Evolutionary conservation across 768 basidiomycete genomes (phyloP), one percentile per base, ranked within the genome.

Genomic region (Suillus fuscotomentosus): DNA sequence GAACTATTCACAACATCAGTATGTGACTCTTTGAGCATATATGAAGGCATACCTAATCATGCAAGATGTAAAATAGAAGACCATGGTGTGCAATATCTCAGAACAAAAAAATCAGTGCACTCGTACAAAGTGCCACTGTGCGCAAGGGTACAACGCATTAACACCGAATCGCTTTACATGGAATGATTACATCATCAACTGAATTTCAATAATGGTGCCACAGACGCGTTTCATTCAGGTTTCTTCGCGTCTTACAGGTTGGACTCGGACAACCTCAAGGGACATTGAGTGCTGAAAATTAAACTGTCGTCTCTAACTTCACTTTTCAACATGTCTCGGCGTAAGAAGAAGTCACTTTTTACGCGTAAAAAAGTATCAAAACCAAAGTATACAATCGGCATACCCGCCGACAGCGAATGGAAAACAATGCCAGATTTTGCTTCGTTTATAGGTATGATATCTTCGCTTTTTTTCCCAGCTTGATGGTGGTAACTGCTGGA

Each of bases 41-140:
- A 4, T 5, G 9, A 41, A 62, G 27, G 50, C 67, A 55, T 67
- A 81, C 82, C 82, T 81, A 57, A 77, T 75, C 47, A 83, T 42
- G 51, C 78, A 75, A 39, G 79, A 81, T 10, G 76, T 71, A 64
- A 83, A 70, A 73, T 79, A 80, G 69, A 83, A 73, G 27, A 83
- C 63, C 82, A 83, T 83, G 45, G 15, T 36, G 51, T 47, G 60
- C 11, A 42, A 43, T 43, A 59, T 50, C 48, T 50, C 27, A 55
- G 38, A 42, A 27, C 60, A 22, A 36, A 15, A 36, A 63, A 22
- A 38, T 53, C 48, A 62, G n/a, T 31, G 42, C 60, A 41, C 55
- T 53, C n/a, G 45, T 59, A 38, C 41, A 38, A n/a, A 27, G 38
- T 54, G 48, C 22, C 45, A 17, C 7, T 20, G 42, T 17, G 42